Conservation (phyloP, 169 alveolate genomes). For the Condylostoma magnum region DNA sequence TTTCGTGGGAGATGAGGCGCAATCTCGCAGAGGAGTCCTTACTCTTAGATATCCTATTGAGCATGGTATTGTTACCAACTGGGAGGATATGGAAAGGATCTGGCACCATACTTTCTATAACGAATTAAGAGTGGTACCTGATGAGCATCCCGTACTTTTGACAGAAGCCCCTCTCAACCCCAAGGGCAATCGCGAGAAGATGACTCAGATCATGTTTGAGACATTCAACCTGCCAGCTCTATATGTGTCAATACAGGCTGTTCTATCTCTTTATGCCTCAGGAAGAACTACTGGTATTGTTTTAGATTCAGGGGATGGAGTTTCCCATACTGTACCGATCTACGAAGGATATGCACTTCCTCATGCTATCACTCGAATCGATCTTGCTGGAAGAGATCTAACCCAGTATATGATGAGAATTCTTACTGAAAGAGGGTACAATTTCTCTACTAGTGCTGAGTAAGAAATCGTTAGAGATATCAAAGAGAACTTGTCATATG, state of each 20-base stretch:
- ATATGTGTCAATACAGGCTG: conserved; percentile 97
- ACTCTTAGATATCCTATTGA: conserved; percentile 97
- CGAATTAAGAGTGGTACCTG: conserved; percentile 96
- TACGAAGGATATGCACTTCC: conserved; percentile 99
- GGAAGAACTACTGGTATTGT: conserved; percentile 98
- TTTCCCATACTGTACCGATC: conserved; percentile 98
- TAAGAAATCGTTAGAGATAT: conserved; percentile 97
- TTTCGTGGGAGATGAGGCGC: conserved; percentile 99
- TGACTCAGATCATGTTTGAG: conserved; percentile 97
- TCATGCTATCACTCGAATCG: conserved; percentile 94
- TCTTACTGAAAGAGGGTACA: conserved; percentile 95
- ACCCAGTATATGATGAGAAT: conserved; percentile 94
- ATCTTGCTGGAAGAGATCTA: conserved; percentile 98
- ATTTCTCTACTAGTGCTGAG: conserved; percentile 97
- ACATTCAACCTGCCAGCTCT: conserved; percentile 97
- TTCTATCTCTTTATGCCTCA: conserved; percentile 97
- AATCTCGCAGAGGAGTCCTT: conserved; percentile 96
- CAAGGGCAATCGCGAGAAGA: conserved; percentile 95
- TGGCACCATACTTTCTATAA: conserved; percentile 98
- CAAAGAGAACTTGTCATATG: conserved; percentile 96
- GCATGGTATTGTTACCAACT: conserved; percentile 98
- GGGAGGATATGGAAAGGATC: conserved; percentile 99
- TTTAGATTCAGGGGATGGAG: conserved; percentile 99
- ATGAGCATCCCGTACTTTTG: conserved; percentile 95
- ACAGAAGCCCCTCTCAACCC: conserved; percentile 99